A percentile compares a stretch with the other conserved stretches of the same genome.
phyloP scores from a whole-genome alignment of 768 basidiomycete species.

The Lactifluus volemus region DNA sequence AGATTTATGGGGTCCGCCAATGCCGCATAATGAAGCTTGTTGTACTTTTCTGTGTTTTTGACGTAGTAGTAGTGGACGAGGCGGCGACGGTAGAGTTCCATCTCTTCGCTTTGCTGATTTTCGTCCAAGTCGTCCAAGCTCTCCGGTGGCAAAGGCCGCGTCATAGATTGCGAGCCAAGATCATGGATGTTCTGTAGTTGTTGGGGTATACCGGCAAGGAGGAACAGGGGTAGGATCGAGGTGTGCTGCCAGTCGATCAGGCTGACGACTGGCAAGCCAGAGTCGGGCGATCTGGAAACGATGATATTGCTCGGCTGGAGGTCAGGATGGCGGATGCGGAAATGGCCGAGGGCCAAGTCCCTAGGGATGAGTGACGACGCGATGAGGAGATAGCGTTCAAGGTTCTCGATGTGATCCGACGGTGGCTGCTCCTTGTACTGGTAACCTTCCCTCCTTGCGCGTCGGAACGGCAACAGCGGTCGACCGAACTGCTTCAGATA shows the following conservation, averaged over 20 bases:
- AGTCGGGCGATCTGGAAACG: conserved; percentile 39
- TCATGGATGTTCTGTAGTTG: conserved; percentile 42
- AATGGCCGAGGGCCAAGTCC: conserved; percentile 26
- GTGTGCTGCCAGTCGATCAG: conserved; percentile 50
- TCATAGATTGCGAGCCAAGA: conserved; percentile 30
- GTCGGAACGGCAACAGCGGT: conserved; percentile 38
- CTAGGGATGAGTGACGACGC: conserved; percentile 35
- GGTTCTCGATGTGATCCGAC: conserved; percentile 39
- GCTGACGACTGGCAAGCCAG: conserved; percentile 32
- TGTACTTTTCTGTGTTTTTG: conserved; percentile 36
- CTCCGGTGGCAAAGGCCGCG: conserved; percentile 36
- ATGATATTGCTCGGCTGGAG: conserved; percentile 37
- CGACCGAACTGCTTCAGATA: conserved; percentile 41
- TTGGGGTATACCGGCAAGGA: conserved; percentile 38
- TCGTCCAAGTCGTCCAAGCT: conserved; percentile 35
- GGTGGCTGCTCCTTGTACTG: conserved; percentile 36
- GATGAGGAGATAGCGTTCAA: conserved; percentile 40
- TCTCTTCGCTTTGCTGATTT: conserved; percentile 26
- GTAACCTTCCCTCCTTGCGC: conserved; percentile 36
- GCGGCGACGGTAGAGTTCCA: conserved; percentile 35
- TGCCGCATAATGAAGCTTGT: conserved; percentile 22
- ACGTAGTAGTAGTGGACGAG: conserved; percentile 45
- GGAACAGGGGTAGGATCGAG: conserved; percentile 22
- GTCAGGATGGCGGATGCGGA: too few species aligned
- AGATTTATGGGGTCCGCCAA: conserved; percentile 1